Conservation (phyloP, 306 rosid species). For the Inga oerstediana region DNA sequence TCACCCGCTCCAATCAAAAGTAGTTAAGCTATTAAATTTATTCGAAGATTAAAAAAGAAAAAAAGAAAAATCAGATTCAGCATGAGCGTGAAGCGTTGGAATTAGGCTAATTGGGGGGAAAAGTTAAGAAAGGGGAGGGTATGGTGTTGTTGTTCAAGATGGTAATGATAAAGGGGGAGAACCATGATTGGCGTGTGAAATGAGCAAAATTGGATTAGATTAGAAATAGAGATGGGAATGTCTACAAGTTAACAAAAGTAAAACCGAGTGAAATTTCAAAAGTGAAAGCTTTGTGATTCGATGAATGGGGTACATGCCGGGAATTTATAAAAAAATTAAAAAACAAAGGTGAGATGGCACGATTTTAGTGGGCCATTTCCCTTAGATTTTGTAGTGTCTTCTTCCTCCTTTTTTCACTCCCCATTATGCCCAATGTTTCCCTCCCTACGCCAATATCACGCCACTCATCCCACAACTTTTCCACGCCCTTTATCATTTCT, state of each 20-base stretch:
- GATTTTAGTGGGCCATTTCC: slow-evolving; percentile 57
- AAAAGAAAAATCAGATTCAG: too few relatives aligned
- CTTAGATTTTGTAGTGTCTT: slow-evolving; percentile 43
- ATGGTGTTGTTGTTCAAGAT: slow-evolving; percentile 24
- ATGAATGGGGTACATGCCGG: slow-evolving; percentile 42
- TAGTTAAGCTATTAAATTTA: too few relatives aligned
- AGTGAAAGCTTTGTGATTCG: slow-evolving; percentile 28
- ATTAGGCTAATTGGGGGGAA: neutral
- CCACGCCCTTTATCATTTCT: neutral
- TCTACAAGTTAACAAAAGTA: slow-evolving; percentile 30
- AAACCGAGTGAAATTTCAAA: slow-evolving; percentile 29
- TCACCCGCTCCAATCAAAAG: too few relatives aligned
- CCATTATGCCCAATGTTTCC: slow-evolving; percentile 38
- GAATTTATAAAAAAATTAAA: slow-evolving; percentile 14
- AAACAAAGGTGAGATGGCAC: slow-evolving; percentile 40
- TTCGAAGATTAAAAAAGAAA: too few relatives aligned
- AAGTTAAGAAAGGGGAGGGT: neutral
- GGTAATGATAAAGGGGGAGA: slow-evolving; percentile 19
- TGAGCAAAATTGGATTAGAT: neutral
- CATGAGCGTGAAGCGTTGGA: neutral
- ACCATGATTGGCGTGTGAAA: neutral
- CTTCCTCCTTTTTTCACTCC: slow-evolving; percentile 26
- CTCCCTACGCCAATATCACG: slow-evolving; percentile 30
- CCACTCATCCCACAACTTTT: slow-evolving; percentile 5
- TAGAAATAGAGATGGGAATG: slow-evolving; percentile 16